Percentiles rank a stretch among this genome's conserved stretches.
Conservation (phyloP, 176 grass and related monocot species). For the Poa annua region DNA sequence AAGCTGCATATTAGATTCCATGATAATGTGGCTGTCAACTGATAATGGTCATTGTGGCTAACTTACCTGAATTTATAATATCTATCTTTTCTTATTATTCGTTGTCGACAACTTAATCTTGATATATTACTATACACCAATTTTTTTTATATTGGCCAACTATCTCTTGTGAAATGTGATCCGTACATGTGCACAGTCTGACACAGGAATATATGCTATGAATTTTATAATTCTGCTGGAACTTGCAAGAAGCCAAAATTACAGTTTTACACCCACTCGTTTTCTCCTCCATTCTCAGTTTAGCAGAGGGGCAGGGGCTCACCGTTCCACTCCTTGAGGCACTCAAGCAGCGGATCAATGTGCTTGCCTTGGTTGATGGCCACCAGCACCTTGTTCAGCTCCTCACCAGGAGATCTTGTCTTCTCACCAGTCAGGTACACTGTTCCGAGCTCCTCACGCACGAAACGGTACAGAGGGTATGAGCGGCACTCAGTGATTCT, state of each 20-base stretch:
- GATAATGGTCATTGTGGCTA: not conserved
- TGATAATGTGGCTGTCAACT: not conserved
- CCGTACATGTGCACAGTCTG: not conserved
- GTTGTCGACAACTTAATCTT: not conserved
- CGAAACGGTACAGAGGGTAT: conserved; percentile 64
- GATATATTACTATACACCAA: no score
- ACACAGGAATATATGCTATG: not conserved
- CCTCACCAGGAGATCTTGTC: conserved; percentile 43
- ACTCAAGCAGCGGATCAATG: conserved; percentile 48
- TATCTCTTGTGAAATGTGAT: not conserved
- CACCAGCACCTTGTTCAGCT: conserved; percentile 51
- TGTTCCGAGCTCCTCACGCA: conserved; percentile 49
- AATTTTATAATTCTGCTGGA: not conserved
- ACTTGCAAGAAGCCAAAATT: not conserved
- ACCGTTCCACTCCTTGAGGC: conserved; percentile 52
- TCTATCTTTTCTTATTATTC: not conserved
- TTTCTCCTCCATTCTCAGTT: not conserved
- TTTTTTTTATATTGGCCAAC: no score
- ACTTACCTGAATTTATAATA: not conserved
- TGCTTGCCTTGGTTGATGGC: conserved; percentile 48
- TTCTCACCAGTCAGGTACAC: conserved; percentile 50
- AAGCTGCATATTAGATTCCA: not conserved
- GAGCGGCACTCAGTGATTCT: conserved; percentile 63
- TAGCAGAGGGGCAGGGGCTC: conserved; percentile 43
- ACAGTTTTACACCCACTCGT: not conserved